Percentiles rank a stretch among this genome's conserved stretches.
phyloP scores from a whole-genome alignment of 306 rosid species.

The Inga laurina region DNA sequence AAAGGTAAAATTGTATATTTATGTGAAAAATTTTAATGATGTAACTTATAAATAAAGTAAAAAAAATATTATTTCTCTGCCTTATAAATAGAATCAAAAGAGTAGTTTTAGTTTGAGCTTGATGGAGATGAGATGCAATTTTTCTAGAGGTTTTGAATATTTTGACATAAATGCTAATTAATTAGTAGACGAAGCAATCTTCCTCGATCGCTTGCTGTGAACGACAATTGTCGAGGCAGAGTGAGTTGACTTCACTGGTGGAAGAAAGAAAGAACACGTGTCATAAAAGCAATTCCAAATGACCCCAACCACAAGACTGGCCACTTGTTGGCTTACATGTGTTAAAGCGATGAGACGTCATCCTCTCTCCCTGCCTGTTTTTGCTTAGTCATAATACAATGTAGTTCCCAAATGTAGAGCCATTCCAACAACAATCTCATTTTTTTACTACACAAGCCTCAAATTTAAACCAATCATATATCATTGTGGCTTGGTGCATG shows the following conservation, averaged over 20 bases:
- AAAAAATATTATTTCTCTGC: too few species aligned
- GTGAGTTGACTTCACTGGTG: constrained; percentile 49
- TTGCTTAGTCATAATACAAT: background rate
- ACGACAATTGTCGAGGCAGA: constrained; percentile 38
- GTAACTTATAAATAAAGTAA: too few species aligned
- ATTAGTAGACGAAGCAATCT: constrained; percentile 20
- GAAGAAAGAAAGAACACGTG: constrained; percentile 41
- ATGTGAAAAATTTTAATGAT: too few species aligned
- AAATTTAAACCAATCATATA: background rate
- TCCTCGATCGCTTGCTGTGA: constrained; percentile 14
- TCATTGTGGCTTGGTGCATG: background rate
- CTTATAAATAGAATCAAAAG: too few species aligned
- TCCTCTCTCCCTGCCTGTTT: background rate
- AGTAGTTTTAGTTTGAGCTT: background rate
- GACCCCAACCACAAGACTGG: constrained; percentile 28
- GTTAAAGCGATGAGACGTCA: background rate
- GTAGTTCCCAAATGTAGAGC: background rate
- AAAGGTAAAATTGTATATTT: too few species aligned
- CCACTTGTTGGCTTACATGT: background rate
- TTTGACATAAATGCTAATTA: background rate
- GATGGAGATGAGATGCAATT: constrained; percentile 53
- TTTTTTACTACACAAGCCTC: background rate
- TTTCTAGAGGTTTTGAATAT: constrained; percentile 48
- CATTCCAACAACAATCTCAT: background rate
- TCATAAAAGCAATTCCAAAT: background rate